Evolutionary conservation across 2,329 filamentous ascomycete genomes (phyloP), one percentile per base, ranked within the genome.

Genomic region (Cordyceps fumosorosea): DNA sequence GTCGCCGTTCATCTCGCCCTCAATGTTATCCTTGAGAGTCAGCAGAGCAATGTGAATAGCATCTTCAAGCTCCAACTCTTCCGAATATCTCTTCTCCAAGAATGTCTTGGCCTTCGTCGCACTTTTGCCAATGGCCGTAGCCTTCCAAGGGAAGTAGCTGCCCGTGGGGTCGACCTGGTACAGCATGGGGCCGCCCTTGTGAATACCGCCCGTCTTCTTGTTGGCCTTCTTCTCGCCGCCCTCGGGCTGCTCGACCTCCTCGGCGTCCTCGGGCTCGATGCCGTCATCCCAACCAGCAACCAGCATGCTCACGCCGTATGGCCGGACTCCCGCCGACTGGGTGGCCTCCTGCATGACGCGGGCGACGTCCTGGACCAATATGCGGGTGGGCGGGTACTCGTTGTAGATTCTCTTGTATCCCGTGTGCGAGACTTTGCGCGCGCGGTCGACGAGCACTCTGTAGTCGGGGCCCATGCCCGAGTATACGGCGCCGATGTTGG

Each of bases 391-490:
- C n/a, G 95, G 95, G 81, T 99, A 99, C 81, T 99, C 95, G 80
- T 99, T 99, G 84, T 99, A 99, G 81, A 99, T 93, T 77, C 95
- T 91, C 86, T 99, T 99, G 87, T 99, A 99, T 76, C 88, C 89
- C 54, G 95, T 96, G 80, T 99, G 95, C 62, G 93, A 96, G 68
- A 97, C 95, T 79, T 98, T 99, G 74, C 95, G 92, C 69, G 95
- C 95, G 78, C 93, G 93, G 82, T 99, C 95, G 70, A 98, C 95
- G 60, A 99, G 85, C 63, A 99, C 91, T 76, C 95, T 88, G 81
- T 98, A 99, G 78, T 99, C 95, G 64, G 95, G 95, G 34, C 95
- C 93, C 95, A 99, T 99, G 75, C 95, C 95, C 58, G 92, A 93
- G 81, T 99, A 99, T 71, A 99, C 95, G 91, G 98, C 97, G 76